Base-by-base conservation (phyloP, 352 stramenopile species). In the Elongisporangium anandrum region DNA sequence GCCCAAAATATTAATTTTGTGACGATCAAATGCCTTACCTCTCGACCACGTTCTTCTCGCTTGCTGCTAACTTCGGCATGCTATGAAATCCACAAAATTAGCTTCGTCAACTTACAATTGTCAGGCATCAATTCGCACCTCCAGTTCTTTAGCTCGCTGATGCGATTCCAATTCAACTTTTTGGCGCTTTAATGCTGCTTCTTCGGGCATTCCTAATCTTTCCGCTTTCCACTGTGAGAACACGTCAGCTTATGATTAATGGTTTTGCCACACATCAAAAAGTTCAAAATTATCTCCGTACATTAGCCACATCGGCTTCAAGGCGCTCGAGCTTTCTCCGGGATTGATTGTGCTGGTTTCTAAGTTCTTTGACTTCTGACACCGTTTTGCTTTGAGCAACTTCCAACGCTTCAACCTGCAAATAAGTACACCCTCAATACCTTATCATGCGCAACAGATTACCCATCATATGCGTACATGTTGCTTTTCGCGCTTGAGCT, bases 1-100 rank as follows among this genome's bases (percentile, higher is more conserved):
- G n/a, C 7, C 24, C 24, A 3, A 34, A 34, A 34, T 34, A 34
- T n/a, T n/a, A n/a, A n/a, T n/a, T n/a, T n/a, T n/a, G n/a, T 34
- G 7, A 34, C 24, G 24, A 3, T 3, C 3, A 34, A 34, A 34
- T 7, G 24, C 24, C 29, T 15, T 41, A 41, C 29, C 26, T 90
- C 69, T 10, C 81, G 76, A 8, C 65, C 69, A 16, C 77, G 65
- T 2, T 72, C 69, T 67, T 93, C 77, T 49, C 81, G 66, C 55
- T 89, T 83, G 53, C 79, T 93, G 9, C 70, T 78, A 16, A 90
- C 72, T 57, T 93, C 84, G 10, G 78, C 80, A 61, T 90, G 77
- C 79, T 91, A 59, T 26, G 17, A n/a, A 64, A 45, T n/a, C 47
- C 59, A 22, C 29, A 56, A 1, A 19, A 41, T 50, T 5, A 41